Percentiles rank a stretch among this genome's conserved stretches.
phyloP scores from a whole-genome alignment of 352 stramenopile genomes.

The Phytopythium montanum region DNA sequence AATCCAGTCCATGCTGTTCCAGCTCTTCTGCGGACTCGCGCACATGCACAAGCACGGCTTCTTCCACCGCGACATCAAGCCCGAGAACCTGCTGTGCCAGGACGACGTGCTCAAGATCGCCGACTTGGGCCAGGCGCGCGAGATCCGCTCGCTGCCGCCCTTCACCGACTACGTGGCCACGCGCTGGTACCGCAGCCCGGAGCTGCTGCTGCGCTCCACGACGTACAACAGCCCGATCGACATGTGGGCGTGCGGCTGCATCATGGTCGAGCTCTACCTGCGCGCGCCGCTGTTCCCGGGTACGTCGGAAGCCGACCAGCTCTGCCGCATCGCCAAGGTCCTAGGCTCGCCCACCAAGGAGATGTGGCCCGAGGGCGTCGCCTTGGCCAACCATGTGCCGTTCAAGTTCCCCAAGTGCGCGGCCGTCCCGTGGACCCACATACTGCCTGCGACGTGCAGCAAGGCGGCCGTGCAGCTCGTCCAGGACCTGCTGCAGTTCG shows the following conservation, averaged over 20 bases:
- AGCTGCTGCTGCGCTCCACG: slow-evolving; percentile 55
- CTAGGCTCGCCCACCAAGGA: slow-evolving; percentile 87
- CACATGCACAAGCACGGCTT: slow-evolving; percentile 85
- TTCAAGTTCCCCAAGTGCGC: slow-evolving; percentile 91
- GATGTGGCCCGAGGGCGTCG: slow-evolving; percentile 90
- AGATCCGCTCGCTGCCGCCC: slow-evolving; percentile 65
- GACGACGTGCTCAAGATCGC: slow-evolving; percentile 72
- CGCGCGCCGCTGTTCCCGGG: slow-evolving; percentile 78
- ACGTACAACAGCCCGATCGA: slow-evolving; percentile 83
- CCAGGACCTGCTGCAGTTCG: slow-evolving; percentile 89
- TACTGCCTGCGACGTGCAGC: slow-evolving; percentile 68
- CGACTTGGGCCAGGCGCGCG: slow-evolving; percentile 65
- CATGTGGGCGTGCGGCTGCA: slow-evolving; percentile 81
- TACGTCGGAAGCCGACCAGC: slow-evolving; percentile 93
- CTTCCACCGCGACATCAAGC: slow-evolving; percentile 84
- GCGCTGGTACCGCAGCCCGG: slow-evolving; percentile 76
- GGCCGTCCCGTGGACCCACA: slow-evolving; percentile 53
- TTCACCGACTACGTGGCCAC: slow-evolving; percentile 79
- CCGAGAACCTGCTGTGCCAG: slow-evolving; percentile 66
- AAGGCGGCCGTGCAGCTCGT: slow-evolving; percentile 80
- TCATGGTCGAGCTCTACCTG: slow-evolving; percentile 75
- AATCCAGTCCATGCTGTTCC: slow-evolving; percentile 74
- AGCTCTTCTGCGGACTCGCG: slow-evolving; percentile 69
- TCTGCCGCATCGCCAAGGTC: slow-evolving; percentile 94
- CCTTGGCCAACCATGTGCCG: slow-evolving; percentile 87